These are phyloP conservation scores for Raffaelea ambrosiae DNA, from an alignment of 2,329 filamentous ascomycete genomes.

Conservation along the genomic window DNA sequence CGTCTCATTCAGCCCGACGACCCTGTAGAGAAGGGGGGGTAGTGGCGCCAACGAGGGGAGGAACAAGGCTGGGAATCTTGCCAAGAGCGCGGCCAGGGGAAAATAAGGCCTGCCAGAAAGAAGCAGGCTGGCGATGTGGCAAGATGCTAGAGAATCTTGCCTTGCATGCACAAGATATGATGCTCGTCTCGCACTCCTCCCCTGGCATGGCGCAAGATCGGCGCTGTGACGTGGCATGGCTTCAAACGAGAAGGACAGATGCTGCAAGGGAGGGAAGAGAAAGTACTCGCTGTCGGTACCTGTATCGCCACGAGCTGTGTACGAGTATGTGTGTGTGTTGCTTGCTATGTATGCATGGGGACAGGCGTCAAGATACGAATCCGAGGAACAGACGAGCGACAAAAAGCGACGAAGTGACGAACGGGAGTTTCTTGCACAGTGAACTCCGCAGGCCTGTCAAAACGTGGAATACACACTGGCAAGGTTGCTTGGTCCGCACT, in stretches of 20 bases:
- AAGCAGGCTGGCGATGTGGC: no score
- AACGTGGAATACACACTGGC: neutral
- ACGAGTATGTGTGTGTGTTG: neutral
- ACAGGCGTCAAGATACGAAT: neutral
- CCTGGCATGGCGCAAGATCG: neutral
- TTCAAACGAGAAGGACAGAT: no score
- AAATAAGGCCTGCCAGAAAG: neutral
- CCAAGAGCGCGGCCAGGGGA: no score
- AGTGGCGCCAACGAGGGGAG: no score
- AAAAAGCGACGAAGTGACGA: neutral
- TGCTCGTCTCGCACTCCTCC: no score
- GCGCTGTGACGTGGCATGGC: neutral
- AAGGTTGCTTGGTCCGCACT: neutral
- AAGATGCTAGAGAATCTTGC: no score
- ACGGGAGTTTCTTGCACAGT: neutral
- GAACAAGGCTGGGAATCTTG: no score
- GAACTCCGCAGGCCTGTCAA: constrained; percentile 1
- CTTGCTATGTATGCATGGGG: neutral
- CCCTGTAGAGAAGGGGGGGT: neutral
- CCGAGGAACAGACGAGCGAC: neutral
- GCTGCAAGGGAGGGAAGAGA: neutral
- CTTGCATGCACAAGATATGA: no score
- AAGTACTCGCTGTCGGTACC: neutral
- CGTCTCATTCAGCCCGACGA: neutral
- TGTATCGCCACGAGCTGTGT: neutral